Evolutionary conservation across 2,329 filamentous ascomycete genomes (phyloP), one percentile per base, ranked within the genome.

Genomic region (Volutella citrinella): DNA sequence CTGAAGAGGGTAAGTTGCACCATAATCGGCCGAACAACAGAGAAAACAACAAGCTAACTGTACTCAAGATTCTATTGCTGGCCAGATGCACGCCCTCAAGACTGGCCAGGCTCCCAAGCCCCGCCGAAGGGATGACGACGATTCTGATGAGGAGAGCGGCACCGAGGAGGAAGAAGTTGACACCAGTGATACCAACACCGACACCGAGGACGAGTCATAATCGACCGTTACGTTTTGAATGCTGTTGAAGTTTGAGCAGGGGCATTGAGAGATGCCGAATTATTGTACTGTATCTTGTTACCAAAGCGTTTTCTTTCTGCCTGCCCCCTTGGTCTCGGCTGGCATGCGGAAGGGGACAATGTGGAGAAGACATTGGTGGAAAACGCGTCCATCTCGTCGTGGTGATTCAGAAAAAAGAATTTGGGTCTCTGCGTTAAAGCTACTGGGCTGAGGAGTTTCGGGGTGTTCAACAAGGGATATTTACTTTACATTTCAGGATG

Each of bases 11-110:
- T 95, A 74, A 71, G 82, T 25, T 28, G 27, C 30, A 26, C 19
- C 21, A 17, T 27, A 38, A 29, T 25, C 16, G 12, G 19, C 10
- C 14, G 3, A 16, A 26, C 24, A 7, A 27, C 19, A 7, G 13
- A n/a, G 25, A 23, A 27, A 33, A 9, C 9, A 6, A 11, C 10
- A 8, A 36, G 29, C 57, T 61, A 48, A 63, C 41, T 14, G 7
- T 6, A 6, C 40, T 52, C 38, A 46, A 94, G 88, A 95, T 65
- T 89, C 88, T 3, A 73, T 96, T 48, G 90, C 89, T 30, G 89
- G 89, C 41, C 87, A 95, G 64, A 93, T 95, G 87, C 82, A 82
- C 43, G 84, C 84, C 10, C 78, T 95, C 42, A 94, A 93, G 69
- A 83, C 82, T 10, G 84, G 79, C 19, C 69, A 65, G 20, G 68